A percentile compares a stretch with the other conserved stretches of the same genome.
These are phyloP conservation scores for Prunus mira DNA, from an alignment of 306 rosid genomes.

Conservation along the genomic window DNA sequence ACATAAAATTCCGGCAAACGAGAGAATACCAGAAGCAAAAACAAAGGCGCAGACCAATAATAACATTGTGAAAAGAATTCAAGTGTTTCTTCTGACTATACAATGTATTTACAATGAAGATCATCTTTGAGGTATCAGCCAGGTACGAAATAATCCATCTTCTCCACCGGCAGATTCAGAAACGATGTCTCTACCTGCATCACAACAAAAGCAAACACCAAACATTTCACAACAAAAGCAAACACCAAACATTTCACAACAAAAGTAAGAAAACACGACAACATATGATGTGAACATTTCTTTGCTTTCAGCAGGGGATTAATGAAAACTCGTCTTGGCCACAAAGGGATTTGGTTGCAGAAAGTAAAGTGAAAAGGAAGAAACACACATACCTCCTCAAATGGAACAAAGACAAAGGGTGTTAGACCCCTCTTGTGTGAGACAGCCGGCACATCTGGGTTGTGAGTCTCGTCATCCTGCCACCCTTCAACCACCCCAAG, in stretches of 20 bases:
- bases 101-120: constrained; percentile 45
- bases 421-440: constrained; percentile 83
- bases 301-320: neutral
- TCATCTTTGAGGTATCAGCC: constrained; percentile 42
- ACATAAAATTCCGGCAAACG: constrained; percentile 1
- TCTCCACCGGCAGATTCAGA: constrained; percentile 82
- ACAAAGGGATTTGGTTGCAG: neutral
- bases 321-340: neutral
- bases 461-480: constrained; percentile 95
- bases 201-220: constrained; percentile 5
- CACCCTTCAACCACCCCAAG: constrained; percentile 88
- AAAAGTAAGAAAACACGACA: neutral
- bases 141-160: constrained; percentile 89
- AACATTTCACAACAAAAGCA: neutral
- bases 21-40: neutral
- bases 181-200: constrained; percentile 76
- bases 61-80: constrained; percentile 13
- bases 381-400: constrained; percentile 59
- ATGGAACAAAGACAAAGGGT: constrained; percentile 86
- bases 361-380: neutral
- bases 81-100: neutral
- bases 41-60: neutral
- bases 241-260: constrained; percentile 1
- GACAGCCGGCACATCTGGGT: constrained; percentile 92
- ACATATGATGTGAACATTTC: neutral